phyloP scores from a whole-genome alignment of 2,329 filamentous ascomycete genomes.

The Aspergillus transmontanensis region DNA sequence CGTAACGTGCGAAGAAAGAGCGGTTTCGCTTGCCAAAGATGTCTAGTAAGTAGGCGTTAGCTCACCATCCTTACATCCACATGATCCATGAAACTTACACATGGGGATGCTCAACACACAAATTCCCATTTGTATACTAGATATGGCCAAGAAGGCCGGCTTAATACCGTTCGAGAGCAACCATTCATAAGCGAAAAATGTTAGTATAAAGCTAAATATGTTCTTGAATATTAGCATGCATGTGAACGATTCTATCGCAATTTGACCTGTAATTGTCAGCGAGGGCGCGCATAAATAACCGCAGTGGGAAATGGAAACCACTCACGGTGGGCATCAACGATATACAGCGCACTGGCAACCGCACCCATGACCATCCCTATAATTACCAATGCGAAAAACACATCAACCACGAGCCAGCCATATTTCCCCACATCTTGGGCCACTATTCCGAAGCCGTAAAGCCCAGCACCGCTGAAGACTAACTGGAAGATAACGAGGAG shows the following conservation, averaged over 20 bases:
- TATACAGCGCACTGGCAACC: constrained; percentile 81
- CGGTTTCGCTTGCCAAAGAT: constrained; percentile 77
- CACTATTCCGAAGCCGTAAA: constrained; percentile 84
- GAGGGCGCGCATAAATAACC: background rate
- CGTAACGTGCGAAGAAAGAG: constrained; percentile 73
- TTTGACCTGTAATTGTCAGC: constrained; percentile 58
- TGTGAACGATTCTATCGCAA: constrained; percentile 86
- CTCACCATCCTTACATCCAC: background rate
- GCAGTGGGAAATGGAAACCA: constrained; percentile 24
- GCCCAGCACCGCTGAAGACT: constrained; percentile 72
- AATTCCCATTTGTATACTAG: constrained; percentile 74
- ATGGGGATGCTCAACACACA: constrained; percentile 75
- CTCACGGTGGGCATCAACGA: constrained; percentile 88
- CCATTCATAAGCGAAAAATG: constrained; percentile 84
- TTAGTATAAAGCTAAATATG: constrained; percentile 84
- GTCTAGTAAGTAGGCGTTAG: constrained; percentile 53
- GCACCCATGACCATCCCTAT: constrained; percentile 91
- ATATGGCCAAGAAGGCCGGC: constrained; percentile 68
- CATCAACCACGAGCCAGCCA: constrained; percentile 72
- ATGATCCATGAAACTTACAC: constrained; percentile 61
- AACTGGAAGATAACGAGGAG: constrained; percentile 81
- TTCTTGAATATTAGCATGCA: constrained; percentile 94
- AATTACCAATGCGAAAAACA: constrained; percentile 83
- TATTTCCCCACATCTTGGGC: constrained; percentile 63
- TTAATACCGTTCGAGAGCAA: constrained; percentile 62